A percentile compares a stretch with the other conserved stretches of the same genome.
Conservation (phyloP, 208 protist species). For the Trypanosoma brucei region DNA sequence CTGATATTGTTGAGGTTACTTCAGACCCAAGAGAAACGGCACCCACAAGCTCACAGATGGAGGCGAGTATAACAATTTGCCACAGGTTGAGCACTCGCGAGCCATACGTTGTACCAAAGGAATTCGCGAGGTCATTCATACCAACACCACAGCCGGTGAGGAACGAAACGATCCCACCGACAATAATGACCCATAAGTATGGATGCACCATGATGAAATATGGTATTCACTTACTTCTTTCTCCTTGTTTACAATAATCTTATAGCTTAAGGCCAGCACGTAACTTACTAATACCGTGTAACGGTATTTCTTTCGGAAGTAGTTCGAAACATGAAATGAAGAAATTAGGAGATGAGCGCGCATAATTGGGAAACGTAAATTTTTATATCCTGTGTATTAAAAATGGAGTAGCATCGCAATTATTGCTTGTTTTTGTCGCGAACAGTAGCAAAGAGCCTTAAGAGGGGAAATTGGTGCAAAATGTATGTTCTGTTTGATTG, state of each 20-base stretch:
- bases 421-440: neutral
- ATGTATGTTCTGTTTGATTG: too few species aligned
- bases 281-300: too few species aligned
- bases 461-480: too few species aligned
- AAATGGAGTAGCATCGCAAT: neutral
- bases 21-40: constrained; percentile 60
- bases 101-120: constrained; percentile 87
- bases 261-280: too few species aligned
- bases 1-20: constrained; percentile 75
- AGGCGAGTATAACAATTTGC: constrained; percentile 76
- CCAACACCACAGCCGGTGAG: constrained; percentile 75
- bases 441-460: too few species aligned
- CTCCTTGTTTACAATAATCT: neutral
- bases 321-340: too few species aligned
- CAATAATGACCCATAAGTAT: constrained; percentile 66
- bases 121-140: constrained; percentile 90
- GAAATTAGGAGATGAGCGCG: too few species aligned
- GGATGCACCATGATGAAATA: constrained; percentile 14
- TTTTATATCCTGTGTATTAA: too few species aligned
- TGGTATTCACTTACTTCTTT: neutral
- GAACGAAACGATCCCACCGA: constrained; percentile 75
- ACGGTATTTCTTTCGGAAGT: too few species aligned
- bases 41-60: constrained; percentile 79
- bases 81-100: constrained; percentile 70
- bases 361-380: too few species aligned